Percentiles rank a stretch among this genome's conserved stretches.
Evolutionary conservation across 2,329 filamentous ascomycete species (phyloP).

Genomic region (Lasiodiplodia gonubiensis): DNA sequence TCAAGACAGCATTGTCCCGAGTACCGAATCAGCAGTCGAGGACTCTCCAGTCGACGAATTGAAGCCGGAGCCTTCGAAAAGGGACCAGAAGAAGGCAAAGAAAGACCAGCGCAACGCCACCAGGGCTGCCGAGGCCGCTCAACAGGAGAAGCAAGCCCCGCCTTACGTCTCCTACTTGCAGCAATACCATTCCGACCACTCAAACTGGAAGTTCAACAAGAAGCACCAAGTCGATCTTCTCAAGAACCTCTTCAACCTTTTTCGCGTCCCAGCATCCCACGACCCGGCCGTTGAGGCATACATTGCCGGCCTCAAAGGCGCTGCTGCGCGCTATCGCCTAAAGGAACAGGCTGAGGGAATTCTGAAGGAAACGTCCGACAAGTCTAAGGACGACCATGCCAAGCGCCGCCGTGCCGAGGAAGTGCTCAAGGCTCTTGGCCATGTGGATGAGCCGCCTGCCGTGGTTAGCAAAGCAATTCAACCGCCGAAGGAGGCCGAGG

Average conservation of each 20-base stretch:
- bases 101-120: constrained; percentile 31
- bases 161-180: constrained; percentile 77
- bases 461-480: not conserved
- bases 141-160: constrained; percentile 54
- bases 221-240: constrained; percentile 85
- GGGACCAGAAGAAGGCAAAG: constrained; percentile 35
- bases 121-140: constrained; percentile 31
- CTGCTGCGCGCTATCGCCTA: constrained; percentile 69
- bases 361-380: constrained; percentile 49
- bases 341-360: constrained; percentile 68
- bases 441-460: constrained; percentile 9
- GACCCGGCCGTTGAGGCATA: constrained; percentile 76
- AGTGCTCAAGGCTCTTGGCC: constrained; percentile 39
- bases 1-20: constrained; percentile 16
- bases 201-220: constrained; percentile 95
- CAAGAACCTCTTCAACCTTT: constrained; percentile 77
- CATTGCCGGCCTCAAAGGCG: constrained; percentile 78
- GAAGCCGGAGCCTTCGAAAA: constrained; percentile 26
- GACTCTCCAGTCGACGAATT: constrained; percentile 33
- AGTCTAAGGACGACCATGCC: constrained; percentile 42
- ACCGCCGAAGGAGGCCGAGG: constrained; percentile 30
- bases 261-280: constrained; percentile 72
- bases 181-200: constrained; percentile 72
- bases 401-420: constrained; percentile 42
- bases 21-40: constrained; percentile 3